Evolutionary conservation across 2,329 filamentous ascomycete species (phyloP).

Genomic region (Furcasterigmium sp.): DNA sequence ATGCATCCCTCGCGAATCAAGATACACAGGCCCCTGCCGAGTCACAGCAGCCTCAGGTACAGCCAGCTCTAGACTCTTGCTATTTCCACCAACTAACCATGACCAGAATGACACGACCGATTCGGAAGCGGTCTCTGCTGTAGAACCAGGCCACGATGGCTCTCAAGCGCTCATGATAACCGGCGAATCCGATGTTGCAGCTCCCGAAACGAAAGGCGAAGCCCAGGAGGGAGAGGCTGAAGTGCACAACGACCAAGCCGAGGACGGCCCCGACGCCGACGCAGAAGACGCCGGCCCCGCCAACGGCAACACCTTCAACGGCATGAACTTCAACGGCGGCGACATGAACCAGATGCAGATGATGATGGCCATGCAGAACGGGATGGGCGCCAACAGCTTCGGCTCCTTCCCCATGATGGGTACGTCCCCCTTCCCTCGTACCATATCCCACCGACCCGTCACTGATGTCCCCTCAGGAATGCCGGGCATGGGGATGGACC

Average conservation of each 20-base stretch:
- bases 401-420: conserved; percentile 76
- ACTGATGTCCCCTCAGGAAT: conserved; percentile 52
- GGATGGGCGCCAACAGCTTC: conserved; percentile 52
- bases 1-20: not conserved
- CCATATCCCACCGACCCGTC: not conserved
- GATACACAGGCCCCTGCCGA: not conserved
- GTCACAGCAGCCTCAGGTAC: not conserved
- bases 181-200: not conserved
- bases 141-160: conserved; percentile 9
- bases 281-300: conserved; percentile 26
- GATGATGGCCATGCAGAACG: conserved; percentile 73
- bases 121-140: conserved; percentile 2
- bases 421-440: conserved; percentile 43
- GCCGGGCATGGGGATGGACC: conserved; percentile 81
- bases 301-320: conserved; percentile 44
- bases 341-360: conserved; percentile 75
- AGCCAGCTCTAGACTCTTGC: not conserved
- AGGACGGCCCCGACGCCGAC: conserved; percentile 21
- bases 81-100: not conserved
- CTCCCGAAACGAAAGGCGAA: conserved; percentile 2
- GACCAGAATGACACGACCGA: conserved; percentile 4
- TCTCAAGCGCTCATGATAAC: conserved; percentile 7
- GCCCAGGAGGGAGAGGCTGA: conserved; percentile 9
- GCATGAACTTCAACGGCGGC: conserved; percentile 53
- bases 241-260: conserved; percentile 13